Evolutionary conservation across 768 basidiomycete species (phyloP), one percentile per base, ranked within the genome.

Genomic region (Tulasnella sp.): DNA sequence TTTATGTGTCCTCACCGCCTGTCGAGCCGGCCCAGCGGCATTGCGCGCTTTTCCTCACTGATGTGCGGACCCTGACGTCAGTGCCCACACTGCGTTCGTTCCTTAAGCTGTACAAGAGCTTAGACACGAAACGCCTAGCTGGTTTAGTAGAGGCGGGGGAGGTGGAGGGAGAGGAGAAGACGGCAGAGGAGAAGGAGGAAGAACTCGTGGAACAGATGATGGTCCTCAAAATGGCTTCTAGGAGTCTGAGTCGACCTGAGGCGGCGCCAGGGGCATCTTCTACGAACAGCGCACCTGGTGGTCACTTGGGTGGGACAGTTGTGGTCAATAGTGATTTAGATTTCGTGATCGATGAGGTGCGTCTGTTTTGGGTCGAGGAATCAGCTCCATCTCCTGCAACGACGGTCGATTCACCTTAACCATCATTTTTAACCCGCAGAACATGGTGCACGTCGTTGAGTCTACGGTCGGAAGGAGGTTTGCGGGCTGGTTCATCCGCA

Each of bases 401-500:
- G n/a, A n/a, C n/a, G n/a, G n/a, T n/a, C n/a, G n/a, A n/a, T n/a
- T n/a, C n/a, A n/a, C n/a, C n/a, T n/a, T n/a, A n/a, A n/a, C n/a
- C n/a, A n/a, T 29, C 4, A 4, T 27, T 11, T 31, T 12, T 8
- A 15, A 38, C 15, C 34, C 7, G 22, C 65, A 97, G 93, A 90
- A 92, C 69, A 93, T 93, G 87, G 87, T 98, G 7, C 89, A 94
- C 65, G 92, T 98, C 63, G 85, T 89, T 2, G 93, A 98, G 70
- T 92, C 91, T 21, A 96, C 91, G 0, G 83, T 94, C 19, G 92
- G 92, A 15, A 75, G 94, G 48, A 83, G 92, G 50, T 97, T 91
- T 70, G 94, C 92, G 2, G 90, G 92, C 41, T 96, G 92, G 89
- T 97, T 97, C 74, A 93, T 97, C 72, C 85, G 92, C 65, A 91